phyloP scores from a whole-genome alignment of 2,329 filamentous ascomycete species.

The Aureobasidium vineae region DNA sequence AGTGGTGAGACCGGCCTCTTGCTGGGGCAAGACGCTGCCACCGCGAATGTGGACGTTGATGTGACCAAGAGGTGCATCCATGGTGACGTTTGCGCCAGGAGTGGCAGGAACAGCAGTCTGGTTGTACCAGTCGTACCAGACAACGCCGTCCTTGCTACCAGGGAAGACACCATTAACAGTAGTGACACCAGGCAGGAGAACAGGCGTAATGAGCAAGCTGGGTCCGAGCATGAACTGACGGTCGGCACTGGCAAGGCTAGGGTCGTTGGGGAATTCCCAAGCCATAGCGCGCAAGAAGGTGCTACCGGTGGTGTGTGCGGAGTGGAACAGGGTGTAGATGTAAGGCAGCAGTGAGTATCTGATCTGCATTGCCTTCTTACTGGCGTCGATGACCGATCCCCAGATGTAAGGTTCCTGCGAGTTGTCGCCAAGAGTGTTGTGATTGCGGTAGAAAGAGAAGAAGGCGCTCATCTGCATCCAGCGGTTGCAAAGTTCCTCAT shows the following conservation, averaged over 20 bases:
- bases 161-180: slow-evolving; percentile 69
- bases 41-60: slow-evolving; percentile 72
- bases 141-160: slow-evolving; percentile 56
- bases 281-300: slow-evolving; percentile 71
- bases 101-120: slow-evolving; percentile 54
- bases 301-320: slow-evolving; percentile 62
- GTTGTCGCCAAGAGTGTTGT: slow-evolving; percentile 62
- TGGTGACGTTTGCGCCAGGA: slow-evolving; percentile 58
- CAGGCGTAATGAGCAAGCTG: slow-evolving; percentile 65
- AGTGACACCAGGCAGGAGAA: slow-evolving; percentile 60
- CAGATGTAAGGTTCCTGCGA: slow-evolving; percentile 71
- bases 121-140: slow-evolving; percentile 83
- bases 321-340: slow-evolving; percentile 70
- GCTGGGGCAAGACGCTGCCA: slow-evolving; percentile 64
- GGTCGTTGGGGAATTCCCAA: slow-evolving; percentile 73
- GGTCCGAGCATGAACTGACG: slow-evolving; percentile 70
- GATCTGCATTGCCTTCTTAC: slow-evolving; percentile 65
- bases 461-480: slow-evolving; percentile 74
- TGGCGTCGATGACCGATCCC: slow-evolving; percentile 63
- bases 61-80: slow-evolving; percentile 61
- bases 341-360: slow-evolving; percentile 71
- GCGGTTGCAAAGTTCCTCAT: slow-evolving; percentile 68
- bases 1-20: slow-evolving; percentile 68
- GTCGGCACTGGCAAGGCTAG: slow-evolving; percentile 63
- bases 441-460: slow-evolving; percentile 75